Evolutionary conservation across 2,329 filamentous ascomycete species (phyloP), one percentile per base, ranked within the genome.

Genomic region (Hymenoscyphus fructigenus): DNA sequence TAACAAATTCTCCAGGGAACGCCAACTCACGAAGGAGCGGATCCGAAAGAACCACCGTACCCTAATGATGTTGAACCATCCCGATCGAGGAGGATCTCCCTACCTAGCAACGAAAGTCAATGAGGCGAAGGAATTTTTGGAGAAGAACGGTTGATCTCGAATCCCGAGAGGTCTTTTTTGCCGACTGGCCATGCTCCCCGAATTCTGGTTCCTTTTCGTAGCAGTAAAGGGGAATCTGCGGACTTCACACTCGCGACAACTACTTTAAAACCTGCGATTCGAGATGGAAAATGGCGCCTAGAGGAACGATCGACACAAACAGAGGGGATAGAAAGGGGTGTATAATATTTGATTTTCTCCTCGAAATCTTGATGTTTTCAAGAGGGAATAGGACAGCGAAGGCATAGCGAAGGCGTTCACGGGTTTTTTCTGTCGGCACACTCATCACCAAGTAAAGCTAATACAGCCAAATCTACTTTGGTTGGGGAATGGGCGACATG

Each of bases 31-130:
- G 65, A 96, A 96, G 80, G 94, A 98, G 57, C 95, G 96, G 76
- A 83, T 99, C 73, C 92, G 95, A 76, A 97, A 97, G 81, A 92
- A 93, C 72, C 95, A 99, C 80, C 90, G 95, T 69, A 92, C 89
- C 62, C 87, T 98, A 71, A 99, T 99, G 94, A 87, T 99, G 64
- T 84, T 97, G 70, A 99, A 99, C 83, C 95, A 99, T 79, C 95
- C 95, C 69, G 95, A 99, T 83, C 91, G 95, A 76, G 95, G 95
- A 70, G 95, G 95, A 47, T 97, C 93, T 76, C 95, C 95, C 7
- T 99, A 98, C 77, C 82, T 99, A 56, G 95, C 95, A 15, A 97
- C 93, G 62, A 99, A 99, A 79, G 91, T 99, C 76, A 99, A 99
- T 80, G 95, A 99, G 79, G 95, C 95, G 47, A 99, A 99, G 79